Evolutionary conservation across 768 basidiomycete genomes (phyloP), one percentile per base, ranked within the genome.

Genomic region (Boletus speciosus): DNA sequence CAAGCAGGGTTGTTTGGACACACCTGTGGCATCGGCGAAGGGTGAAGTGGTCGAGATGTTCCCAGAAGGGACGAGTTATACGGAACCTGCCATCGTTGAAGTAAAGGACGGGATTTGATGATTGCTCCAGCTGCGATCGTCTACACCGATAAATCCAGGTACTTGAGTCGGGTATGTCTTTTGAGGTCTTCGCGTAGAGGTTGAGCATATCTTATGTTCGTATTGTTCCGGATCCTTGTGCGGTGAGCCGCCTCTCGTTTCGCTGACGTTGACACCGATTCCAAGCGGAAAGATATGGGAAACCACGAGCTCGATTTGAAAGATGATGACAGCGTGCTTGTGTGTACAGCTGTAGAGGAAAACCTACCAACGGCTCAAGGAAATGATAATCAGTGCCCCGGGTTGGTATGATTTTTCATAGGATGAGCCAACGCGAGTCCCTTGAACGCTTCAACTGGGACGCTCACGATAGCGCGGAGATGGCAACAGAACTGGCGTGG

Each of bases 101-200:
- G 65, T 78, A 12, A 66, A 80, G 66, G 83, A 86, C 44, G 88
- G 89, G 6, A 70, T 34, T 70, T 83, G 39, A 60, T 74, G 1
- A 74, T 88, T 54, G 71, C 88, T 1, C 87, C 86, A 0, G 82
- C 82, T n/a, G 80, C 76, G 1, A 79, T 90, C 50, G 83, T 83
- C 10, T 91, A 89, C 69, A 82, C 81, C 16, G 78, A 88, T 61
- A 88, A 90, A 71, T 72, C 79, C 10, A 77, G 75, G 61, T 90
- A 86, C 65, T 71, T 79, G 52, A 85, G 82, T 65, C 68, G 82
- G 52, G 78, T 80, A 62, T 69, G 78, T 73, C 32, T 37, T 46
- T 25, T 3, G 2, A 5, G 3, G 11, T 8, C 4, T 4, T 36
- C 19, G 15, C 8, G 34, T 11, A 6, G 11, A 16, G 14, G 43